phyloP scores from a whole-genome alignment of 1,284 basidiomycete genomes.

The Mycosarcoma maydis region DNA sequence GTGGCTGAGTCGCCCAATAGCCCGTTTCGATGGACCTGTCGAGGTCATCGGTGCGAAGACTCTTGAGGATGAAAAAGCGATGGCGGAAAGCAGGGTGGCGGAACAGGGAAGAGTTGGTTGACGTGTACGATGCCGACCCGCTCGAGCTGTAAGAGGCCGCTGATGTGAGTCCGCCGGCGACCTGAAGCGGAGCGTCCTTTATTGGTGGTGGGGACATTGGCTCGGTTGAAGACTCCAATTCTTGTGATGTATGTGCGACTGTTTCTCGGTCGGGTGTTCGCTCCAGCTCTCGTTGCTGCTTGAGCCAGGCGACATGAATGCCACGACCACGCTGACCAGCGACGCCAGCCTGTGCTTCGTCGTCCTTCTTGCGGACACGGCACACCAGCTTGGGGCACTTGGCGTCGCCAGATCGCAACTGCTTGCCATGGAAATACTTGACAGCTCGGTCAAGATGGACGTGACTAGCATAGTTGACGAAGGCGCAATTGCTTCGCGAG shows the following conservation, averaged over 20 bases:
- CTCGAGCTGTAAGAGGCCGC: constrained; percentile 42
- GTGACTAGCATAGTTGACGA: constrained; percentile 84
- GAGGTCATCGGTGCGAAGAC: constrained; percentile 77
- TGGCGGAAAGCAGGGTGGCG: constrained; percentile 80
- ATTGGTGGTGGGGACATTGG: constrained; percentile 10
- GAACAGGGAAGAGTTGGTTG: constrained; percentile 73
- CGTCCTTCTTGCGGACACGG: constrained; percentile 82
- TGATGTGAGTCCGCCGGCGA: constrained; percentile 20
- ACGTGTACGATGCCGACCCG: constrained; percentile 55
- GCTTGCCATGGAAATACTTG: constrained; percentile 76
- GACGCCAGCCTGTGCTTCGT: constrained; percentile 87
- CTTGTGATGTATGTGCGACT: background rate
- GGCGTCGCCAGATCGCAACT: constrained; percentile 75
- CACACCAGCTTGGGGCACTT: constrained; percentile 84
- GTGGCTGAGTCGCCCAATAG: constrained; percentile 89
- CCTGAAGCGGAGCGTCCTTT: constrained; percentile 7
- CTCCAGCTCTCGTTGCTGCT: constrained; percentile 70
- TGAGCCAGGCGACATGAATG: constrained; percentile 79
- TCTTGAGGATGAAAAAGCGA: constrained; percentile 93
- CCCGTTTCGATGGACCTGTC: constrained; percentile 83
- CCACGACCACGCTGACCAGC: constrained; percentile 88
- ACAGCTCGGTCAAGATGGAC: constrained; percentile 77
- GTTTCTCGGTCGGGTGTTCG: constrained; percentile 4
- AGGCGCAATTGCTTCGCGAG: constrained; percentile 88
- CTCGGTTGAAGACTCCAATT: constrained; percentile 6